phyloP scores from a whole-genome alignment of 805 yeast genomes.

The Myxozyma sirexii region DNA sequence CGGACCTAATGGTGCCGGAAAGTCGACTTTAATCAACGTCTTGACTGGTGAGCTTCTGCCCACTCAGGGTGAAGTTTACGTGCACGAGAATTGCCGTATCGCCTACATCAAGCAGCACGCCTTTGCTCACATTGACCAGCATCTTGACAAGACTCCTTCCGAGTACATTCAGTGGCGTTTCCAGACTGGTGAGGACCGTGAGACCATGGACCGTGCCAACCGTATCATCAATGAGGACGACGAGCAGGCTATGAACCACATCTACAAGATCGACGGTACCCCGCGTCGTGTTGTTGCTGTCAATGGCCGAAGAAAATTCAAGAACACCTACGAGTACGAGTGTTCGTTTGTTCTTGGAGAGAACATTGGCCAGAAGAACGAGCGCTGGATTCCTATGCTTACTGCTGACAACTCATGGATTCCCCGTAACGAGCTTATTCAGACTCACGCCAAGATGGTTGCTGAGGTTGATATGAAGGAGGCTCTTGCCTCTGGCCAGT shows the following conservation, averaged over 20 bases:
- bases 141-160: conserved; percentile 98
- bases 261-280: conserved; percentile 98
- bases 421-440: conserved; percentile 97
- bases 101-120: conserved; percentile 99
- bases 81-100: conserved; percentile 99
- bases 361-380: conserved; percentile 97
- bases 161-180: conserved; percentile 99
- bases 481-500: conserved; percentile 99
- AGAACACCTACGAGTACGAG: conserved; percentile 99
- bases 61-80: conserved; percentile 98
- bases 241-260: conserved; percentile 98
- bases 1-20: conserved; percentile 99
- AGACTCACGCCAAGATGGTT: conserved; percentile 98
- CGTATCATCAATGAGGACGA: conserved; percentile 96
- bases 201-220: conserved; percentile 99
- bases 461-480: conserved; percentile 99
- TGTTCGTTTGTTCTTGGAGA: conserved; percentile 97
- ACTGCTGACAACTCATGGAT: conserved; percentile 99
- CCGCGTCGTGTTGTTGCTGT: conserved; percentile 96
- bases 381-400: conserved; percentile 99
- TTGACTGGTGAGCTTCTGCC: conserved; percentile 99
- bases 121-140: conserved; percentile 98
- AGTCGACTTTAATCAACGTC: conserved; percentile 97
- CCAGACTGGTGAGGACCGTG: conserved; percentile 99
- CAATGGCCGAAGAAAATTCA: conserved; percentile 98